Evolutionary conservation across 2,329 filamentous ascomycete genomes (phyloP), one percentile per base, ranked within the genome.

Genomic region (Aspergillus alliaceus): DNA sequence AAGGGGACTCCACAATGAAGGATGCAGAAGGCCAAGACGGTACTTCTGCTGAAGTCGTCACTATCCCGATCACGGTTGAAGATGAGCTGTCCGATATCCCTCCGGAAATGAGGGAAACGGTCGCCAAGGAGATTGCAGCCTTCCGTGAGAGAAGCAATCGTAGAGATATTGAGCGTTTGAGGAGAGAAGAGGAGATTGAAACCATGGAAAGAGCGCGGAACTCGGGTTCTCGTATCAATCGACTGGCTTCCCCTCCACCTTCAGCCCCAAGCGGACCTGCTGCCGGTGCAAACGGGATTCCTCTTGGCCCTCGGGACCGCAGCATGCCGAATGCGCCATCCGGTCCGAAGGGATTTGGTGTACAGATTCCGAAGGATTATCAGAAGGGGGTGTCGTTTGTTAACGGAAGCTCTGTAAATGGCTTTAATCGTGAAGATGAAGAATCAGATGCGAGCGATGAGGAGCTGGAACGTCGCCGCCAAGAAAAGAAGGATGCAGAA

Each of bases 61-160:
- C 93, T 57, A 96, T 98, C 58, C 89, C 92, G 4, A 82, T 96
- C 31, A 87, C 88, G 1, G 85, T 90, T 52, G 95, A 99, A 61
- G 96, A 99, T 69, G 95, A 99, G 69, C 81, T 99, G 44, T 89
- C 93, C 20, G 95, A 99, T 68, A 97, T 99, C 48, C 95, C 95
- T 0, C 89, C 91, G 1, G 95, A 98, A 71, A 96, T 96, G 91
- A 88, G 95, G 24, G 95, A 96, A 71, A 93, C 91, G 0, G 95
- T 99, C 15, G 91, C 95, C 0, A 89, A 89, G 56, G 96, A 99
- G 72, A 99, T 99, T 67, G 88, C 91, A 0, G 90, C 93, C 0
- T 99, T 99, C 79, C 85, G 95, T 63, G 95, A 99, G 64, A 85
- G 93, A 20, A 97, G 93, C 65, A 96, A 87, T 58, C 86, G 90